phyloP scores from a whole-genome alignment of 169 alveolate species.

The Plasmodium ovale region DNA sequence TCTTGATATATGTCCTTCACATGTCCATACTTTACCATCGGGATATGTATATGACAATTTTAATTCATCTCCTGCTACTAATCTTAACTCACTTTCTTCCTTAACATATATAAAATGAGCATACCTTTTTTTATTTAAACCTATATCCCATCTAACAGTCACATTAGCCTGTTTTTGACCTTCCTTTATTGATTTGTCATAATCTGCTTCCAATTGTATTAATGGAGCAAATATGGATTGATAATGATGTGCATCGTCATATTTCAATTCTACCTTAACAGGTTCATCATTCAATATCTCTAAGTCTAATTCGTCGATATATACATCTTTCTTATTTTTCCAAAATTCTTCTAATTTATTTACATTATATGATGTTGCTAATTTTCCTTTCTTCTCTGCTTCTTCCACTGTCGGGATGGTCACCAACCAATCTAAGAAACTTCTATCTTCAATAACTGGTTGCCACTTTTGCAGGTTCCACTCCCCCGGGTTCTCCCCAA shows the following conservation, averaged over 20 bases:
- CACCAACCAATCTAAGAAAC: slow-evolving; percentile 86
- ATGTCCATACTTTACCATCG: slow-evolving; percentile 83
- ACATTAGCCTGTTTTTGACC: slow-evolving; percentile 90
- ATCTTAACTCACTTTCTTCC: slow-evolving; percentile 90
- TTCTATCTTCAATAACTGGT: slow-evolving; percentile 86
- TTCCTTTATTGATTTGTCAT: slow-evolving; percentile 93
- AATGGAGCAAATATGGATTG: slow-evolving; percentile 88
- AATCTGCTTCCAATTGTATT: slow-evolving; percentile 94
- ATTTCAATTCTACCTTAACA: slow-evolving; percentile 41
- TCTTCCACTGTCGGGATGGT: slow-evolving; percentile 84
- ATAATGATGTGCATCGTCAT: slow-evolving; percentile 82
- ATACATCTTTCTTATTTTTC: slow-evolving; percentile 76
- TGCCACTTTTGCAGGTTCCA: slow-evolving; percentile 87
- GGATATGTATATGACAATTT: slow-evolving; percentile 82
- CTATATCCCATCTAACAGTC: slow-evolving; percentile 87
- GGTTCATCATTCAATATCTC: slow-evolving; percentile 76
- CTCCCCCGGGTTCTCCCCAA: slow-evolving; percentile 30
- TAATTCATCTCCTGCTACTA: slow-evolving; percentile 93
- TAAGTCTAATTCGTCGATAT: slow-evolving; percentile 76
- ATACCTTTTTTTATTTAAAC: slow-evolving; percentile 86
- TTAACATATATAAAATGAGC: slow-evolving; percentile 92
- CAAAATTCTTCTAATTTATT: slow-evolving; percentile 79
- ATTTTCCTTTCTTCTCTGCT: slow-evolving; percentile 77
- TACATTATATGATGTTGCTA: slow-evolving; percentile 57
- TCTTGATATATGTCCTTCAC: slow-evolving; percentile 88